Percentiles rank a stretch among this genome's conserved stretches.
phyloP scores from a whole-genome alignment of 441 rosid species.

The Populus hybrid region DNA sequence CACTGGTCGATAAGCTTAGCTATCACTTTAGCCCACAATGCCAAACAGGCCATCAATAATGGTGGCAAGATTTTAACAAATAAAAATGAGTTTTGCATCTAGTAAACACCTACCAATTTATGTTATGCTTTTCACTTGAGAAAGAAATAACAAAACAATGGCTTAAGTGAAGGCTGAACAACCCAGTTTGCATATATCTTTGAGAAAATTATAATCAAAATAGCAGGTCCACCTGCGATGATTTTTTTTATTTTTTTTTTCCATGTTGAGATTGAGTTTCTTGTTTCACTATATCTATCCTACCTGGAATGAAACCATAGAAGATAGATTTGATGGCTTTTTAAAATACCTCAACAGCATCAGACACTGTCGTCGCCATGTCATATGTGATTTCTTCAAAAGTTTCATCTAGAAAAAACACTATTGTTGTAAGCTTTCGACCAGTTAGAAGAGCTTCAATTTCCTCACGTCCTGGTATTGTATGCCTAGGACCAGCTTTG shows the following conservation, averaged over 20 bases:
- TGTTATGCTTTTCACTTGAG: not conserved
- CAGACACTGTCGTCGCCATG: constrained; percentile 93
- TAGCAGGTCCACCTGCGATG: not conserved
- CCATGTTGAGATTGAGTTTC: not conserved
- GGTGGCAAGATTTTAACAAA: not conserved
- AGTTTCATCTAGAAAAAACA: constrained; percentile 95
- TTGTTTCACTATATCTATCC: not conserved
- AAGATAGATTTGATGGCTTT: not conserved
- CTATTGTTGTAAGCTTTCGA: constrained; percentile 89
- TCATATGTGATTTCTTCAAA: constrained; percentile 97
- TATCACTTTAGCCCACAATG: not conserved
- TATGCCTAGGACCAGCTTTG: constrained; percentile 93
- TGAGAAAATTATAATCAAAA: not conserved
- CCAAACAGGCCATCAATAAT: not conserved
- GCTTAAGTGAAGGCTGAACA: not conserved
- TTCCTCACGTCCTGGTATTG: constrained; percentile 92
- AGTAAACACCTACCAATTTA: not conserved
- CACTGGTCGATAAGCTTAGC: not conserved
- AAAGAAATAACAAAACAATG: not conserved
- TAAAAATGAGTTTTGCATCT: not conserved
- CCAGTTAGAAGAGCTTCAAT: constrained; percentile 89
- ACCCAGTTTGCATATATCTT: not conserved
- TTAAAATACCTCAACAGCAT: constrained; percentile 88
- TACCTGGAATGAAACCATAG: not conserved
- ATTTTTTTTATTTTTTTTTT: not conserved